phyloP scores from a whole-genome alignment of 1,284 basidiomycete genomes.

The Microstroma glucosiphilum region DNA sequence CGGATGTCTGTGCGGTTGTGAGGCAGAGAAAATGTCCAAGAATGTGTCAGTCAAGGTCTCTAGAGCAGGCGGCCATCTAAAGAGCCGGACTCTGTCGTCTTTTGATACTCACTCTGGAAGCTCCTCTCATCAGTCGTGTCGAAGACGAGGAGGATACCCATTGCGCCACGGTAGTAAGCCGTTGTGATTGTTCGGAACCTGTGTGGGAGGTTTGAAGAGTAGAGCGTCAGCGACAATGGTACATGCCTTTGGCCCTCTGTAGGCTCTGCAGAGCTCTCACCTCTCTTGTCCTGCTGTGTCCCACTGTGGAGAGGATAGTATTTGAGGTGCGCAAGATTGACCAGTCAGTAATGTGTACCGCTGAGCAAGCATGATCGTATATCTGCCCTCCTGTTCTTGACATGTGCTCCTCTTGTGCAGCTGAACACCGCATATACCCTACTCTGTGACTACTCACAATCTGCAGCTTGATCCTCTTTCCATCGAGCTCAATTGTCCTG shows the following conservation, averaged over 20 bases:
- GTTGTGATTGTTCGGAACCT: conserved; percentile 94
- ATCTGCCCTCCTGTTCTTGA: neutral
- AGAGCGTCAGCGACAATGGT: no score
- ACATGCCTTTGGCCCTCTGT: no score
- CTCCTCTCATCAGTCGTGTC: conserved; percentile 97
- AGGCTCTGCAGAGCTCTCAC: neutral
- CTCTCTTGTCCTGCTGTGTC: conserved; percentile 99
- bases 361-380: neutral
- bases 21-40: neutral
- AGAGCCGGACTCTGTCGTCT: neutral
- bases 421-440: neutral
- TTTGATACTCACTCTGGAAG: conserved; percentile 73
- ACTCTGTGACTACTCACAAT: conserved; percentile 63
- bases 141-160: conserved; percentile 98
- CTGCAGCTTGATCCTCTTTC: conserved; percentile 91
- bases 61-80: neutral
- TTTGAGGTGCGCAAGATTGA: neutral
- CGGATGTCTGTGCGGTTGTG: conserved; percentile 69
- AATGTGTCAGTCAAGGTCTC: neutral
- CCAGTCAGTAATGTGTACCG: neutral
- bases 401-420: no score
- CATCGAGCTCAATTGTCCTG: conserved; percentile 90
- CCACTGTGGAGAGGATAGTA: conserved; percentile 64
- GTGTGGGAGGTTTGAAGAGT: no score
- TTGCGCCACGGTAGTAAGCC: conserved; percentile 99